These are phyloP conservation scores for Jacaranda copaia DNA, from an alignment of 257 asterid genomes.

Conservation along the genomic window DNA sequence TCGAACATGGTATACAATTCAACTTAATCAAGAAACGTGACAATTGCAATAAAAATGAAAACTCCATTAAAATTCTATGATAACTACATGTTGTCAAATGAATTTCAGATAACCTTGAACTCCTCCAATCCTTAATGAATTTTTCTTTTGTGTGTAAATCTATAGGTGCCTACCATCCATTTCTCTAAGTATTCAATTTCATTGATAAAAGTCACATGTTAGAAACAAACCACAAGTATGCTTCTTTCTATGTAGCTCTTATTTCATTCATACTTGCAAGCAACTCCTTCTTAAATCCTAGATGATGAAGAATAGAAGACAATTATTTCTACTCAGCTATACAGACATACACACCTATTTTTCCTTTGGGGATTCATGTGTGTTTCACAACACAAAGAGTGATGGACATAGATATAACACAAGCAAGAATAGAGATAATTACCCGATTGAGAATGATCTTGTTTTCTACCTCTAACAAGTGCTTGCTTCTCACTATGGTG, in stretches of 20 bases:
- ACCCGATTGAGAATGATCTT: background rate
- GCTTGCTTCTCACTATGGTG: too few species aligned
- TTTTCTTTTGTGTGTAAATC: background rate
- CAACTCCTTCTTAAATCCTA: slow-evolving; percentile 75
- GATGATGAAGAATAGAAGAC: slow-evolving; percentile 20
- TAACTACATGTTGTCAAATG: too few species aligned
- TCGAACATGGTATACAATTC: too few species aligned
- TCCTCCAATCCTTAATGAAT: too few species aligned
- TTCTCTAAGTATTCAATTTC: background rate
- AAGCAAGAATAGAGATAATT: background rate
- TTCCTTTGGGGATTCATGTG: too few species aligned
- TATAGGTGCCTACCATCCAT: background rate
- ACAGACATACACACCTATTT: background rate
- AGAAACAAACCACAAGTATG: slow-evolving; percentile 84
- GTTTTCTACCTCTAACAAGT: too few species aligned
- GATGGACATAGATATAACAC: background rate
- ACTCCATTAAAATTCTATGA: too few species aligned
- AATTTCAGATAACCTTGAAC: too few species aligned
- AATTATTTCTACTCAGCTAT: background rate
- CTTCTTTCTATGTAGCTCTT: slow-evolving; percentile 80
- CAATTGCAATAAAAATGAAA: too few species aligned
- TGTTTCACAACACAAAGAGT: too few species aligned
- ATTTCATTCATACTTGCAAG: slow-evolving; percentile 76
- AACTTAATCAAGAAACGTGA: too few species aligned
- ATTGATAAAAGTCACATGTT: slow-evolving; percentile 56